Evolutionary conservation across 2,329 filamentous ascomycete species (phyloP).

Genomic region (Cercospora canescens): DNA sequence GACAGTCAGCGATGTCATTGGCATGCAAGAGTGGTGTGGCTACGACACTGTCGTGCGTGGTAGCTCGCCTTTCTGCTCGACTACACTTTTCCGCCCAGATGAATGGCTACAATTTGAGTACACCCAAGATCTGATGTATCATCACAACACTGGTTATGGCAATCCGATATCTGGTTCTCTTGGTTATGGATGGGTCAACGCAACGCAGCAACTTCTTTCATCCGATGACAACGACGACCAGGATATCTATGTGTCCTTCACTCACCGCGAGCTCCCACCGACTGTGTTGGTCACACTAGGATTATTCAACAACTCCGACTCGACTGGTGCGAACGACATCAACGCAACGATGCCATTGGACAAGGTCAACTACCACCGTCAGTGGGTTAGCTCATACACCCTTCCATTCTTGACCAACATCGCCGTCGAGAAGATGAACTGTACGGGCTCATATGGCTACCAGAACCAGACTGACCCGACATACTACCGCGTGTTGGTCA

Average conservation of each 20-base stretch:
- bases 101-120: slow-evolving; percentile 68
- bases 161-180: slow-evolving; percentile 58
- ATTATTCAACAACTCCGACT: slow-evolving; percentile 67
- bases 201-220: slow-evolving; percentile 55
- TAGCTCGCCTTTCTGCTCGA: slow-evolving; percentile 62
- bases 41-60: slow-evolving; percentile 70
- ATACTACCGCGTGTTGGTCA: slow-evolving; percentile 54
- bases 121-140: slow-evolving; percentile 67
- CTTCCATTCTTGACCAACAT: slow-evolving; percentile 67
- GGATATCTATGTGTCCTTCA: slow-evolving; percentile 68
- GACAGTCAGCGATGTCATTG: slow-evolving; percentile 62
- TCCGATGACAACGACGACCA: slow-evolving; percentile 47
- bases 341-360: slow-evolving; percentile 67
- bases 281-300: slow-evolving; percentile 67
- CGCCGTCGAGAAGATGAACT: slow-evolving; percentile 65
- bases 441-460: slow-evolving; percentile 57
- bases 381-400: slow-evolving; percentile 63
- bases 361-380: slow-evolving; percentile 62
- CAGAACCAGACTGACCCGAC: slow-evolving; percentile 40
- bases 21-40: slow-evolving; percentile 69
- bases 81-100: slow-evolving; percentile 59
- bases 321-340: slow-evolving; percentile 52
- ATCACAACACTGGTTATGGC: slow-evolving; percentile 68
- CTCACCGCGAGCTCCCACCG: slow-evolving; percentile 67
- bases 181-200: slow-evolving; percentile 67